Conservation (phyloP, 768 basidiomycete genomes). For the Serendipita sp. region DNA sequence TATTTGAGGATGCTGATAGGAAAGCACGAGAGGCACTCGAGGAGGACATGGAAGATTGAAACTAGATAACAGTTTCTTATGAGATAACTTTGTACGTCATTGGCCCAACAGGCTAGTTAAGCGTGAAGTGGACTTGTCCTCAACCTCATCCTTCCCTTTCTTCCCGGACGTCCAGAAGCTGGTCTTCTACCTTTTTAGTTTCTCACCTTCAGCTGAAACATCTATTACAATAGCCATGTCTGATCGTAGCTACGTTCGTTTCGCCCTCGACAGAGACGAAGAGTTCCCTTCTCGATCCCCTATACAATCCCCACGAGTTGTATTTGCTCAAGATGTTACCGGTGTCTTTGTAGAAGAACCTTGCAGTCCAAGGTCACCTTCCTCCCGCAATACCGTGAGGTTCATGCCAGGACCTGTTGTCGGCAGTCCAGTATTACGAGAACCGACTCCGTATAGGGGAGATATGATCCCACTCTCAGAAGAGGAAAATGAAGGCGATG, state of each 20-base stretch:
- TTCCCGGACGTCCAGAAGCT: background rate
- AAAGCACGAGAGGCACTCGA: constrained; percentile 79
- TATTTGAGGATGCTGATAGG: constrained; percentile 69
- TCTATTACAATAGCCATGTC: background rate
- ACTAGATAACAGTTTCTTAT: background rate
- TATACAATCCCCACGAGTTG: background rate
- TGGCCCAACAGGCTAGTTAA: too few species aligned
- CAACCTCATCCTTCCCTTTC: background rate
- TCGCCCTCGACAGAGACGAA: background rate
- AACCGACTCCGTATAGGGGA: background rate
- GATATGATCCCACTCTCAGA: background rate
- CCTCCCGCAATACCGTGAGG: background rate
- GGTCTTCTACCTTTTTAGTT: background rate
- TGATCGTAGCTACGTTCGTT: background rate
- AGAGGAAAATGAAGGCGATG: constrained; percentile 13
- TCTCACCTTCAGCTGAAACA: background rate
- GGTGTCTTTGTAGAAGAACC: background rate
- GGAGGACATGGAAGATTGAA: constrained; percentile 22
- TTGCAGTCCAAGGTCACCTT: background rate
- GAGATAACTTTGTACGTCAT: too few species aligned
- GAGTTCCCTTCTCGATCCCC: background rate
- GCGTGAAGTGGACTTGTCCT: background rate
- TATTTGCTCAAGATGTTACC: background rate
- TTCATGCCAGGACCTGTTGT: background rate
- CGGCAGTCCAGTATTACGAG: background rate